These are phyloP conservation scores for Penicillium crystallinum DNA, from an alignment of 495 filamentous ascomycete species.

Conservation along the genomic window DNA sequence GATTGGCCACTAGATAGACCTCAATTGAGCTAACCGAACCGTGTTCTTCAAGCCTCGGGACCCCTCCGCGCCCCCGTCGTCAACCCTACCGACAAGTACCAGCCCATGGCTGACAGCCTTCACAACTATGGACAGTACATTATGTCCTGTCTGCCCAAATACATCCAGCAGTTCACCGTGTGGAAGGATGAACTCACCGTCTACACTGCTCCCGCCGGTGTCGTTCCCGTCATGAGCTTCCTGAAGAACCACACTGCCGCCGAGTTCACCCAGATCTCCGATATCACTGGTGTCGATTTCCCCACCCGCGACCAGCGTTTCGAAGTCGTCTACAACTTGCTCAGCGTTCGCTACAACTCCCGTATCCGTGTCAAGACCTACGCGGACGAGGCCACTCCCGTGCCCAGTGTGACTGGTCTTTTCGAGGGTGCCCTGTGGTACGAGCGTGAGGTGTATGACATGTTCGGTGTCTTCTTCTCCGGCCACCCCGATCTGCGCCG, in stretches of 20 bases:
- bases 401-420: slow-evolving; percentile 78
- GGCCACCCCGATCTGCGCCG: slow-evolving; percentile 93
- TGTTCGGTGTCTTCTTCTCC: slow-evolving; percentile 96
- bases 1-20: neutral
- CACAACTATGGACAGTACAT: slow-evolving; percentile 96
- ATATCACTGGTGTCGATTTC: slow-evolving; percentile 93
- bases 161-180: slow-evolving; percentile 97
- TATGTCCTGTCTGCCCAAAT: slow-evolving; percentile 93
- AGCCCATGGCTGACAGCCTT: slow-evolving; percentile 72
- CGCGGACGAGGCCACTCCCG: slow-evolving; percentile 91
- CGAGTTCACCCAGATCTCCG: slow-evolving; percentile 89
- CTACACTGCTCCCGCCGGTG: slow-evolving; percentile 80
- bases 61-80: slow-evolving; percentile 72
- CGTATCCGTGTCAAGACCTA: slow-evolving; percentile 99
- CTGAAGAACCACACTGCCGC: slow-evolving; percentile 96
- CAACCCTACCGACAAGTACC: slow-evolving; percentile 90
- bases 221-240: slow-evolving; percentile 89
- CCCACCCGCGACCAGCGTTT: slow-evolving; percentile 91
- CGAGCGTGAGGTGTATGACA: slow-evolving; percentile 94
- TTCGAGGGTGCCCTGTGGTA: slow-evolving; percentile 99
- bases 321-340: slow-evolving; percentile 96
- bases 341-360: slow-evolving; percentile 92
- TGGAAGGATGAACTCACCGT: slow-evolving; percentile 99
- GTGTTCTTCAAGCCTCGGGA: slow-evolving; percentile 41
- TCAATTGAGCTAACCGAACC: slow-evolving; percentile 19